Percentiles rank a stretch among this genome's conserved stretches.
These are phyloP conservation scores for Penium margaritaceum DNA, from an alignment of 139 green algal species.

Conservation along the genomic window DNA sequence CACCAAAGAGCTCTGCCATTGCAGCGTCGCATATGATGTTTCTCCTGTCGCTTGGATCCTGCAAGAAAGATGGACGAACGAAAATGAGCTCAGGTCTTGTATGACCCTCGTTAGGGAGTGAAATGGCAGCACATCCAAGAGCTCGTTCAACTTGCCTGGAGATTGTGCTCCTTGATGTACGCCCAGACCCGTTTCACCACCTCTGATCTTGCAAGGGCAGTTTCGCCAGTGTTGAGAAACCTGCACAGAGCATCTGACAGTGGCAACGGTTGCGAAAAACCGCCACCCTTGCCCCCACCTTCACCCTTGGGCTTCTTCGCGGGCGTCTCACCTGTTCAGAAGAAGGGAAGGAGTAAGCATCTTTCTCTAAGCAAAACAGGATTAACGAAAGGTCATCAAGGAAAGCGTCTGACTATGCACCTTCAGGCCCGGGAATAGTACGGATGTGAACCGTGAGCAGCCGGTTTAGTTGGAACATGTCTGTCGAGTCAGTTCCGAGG, in stretches of 20 bases:
- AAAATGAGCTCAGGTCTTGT: background rate
- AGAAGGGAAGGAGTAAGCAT: no score
- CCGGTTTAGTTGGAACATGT: conserved; percentile 54
- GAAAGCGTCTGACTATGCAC: no score
- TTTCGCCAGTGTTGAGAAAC: conserved; percentile 47
- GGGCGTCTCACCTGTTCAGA: no score
- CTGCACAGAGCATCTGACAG: conserved; percentile 28
- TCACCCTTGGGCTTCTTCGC: conserved; percentile 31
- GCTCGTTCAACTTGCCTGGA: conserved; percentile 36
- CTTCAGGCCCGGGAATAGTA: background rate
- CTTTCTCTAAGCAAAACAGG: no score
- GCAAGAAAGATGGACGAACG: background rate
- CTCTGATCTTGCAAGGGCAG: conserved; percentile 20
- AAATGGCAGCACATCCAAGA: background rate
- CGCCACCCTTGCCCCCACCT: background rate
- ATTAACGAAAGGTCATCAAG: no score
- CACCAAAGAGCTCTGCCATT: conserved; percentile 40
- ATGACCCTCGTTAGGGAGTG: background rate
- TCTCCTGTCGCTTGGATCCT: conserved; percentile 44
- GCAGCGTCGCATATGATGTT: conserved; percentile 29
- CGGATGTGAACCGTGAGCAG: conserved; percentile 45
- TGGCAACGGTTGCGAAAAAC: conserved; percentile 19
- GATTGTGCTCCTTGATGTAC: conserved; percentile 51
- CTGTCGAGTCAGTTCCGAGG: conserved; percentile 29
- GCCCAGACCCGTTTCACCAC: conserved; percentile 48